These are phyloP conservation scores for Aspergillaceae sp. DNA, from an alignment of 2,329 filamentous ascomycete species.

Conservation along the genomic window DNA sequence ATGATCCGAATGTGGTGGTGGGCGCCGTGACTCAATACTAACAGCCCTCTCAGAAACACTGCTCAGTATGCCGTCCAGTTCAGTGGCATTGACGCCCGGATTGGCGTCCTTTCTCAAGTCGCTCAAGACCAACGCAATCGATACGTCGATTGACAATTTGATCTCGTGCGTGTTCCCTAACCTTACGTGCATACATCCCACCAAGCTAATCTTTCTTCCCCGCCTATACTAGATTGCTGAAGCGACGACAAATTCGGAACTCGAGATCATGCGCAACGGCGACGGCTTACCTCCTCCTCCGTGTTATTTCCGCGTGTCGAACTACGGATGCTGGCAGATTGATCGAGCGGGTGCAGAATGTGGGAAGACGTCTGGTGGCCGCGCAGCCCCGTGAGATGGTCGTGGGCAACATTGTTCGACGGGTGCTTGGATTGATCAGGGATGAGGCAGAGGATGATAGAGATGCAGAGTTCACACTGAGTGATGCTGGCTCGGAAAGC, in stretches of 20 bases:
- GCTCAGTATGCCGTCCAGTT: conserved; percentile 49
- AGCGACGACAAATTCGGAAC: conserved; percentile 79
- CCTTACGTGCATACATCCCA: conserved; percentile 1
- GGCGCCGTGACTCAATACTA: neutral
- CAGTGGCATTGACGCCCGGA: conserved; percentile 57
- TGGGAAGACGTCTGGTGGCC: conserved; percentile 67
- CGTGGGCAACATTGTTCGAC: conserved; percentile 86
- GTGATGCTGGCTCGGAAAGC: conserved; percentile 53
- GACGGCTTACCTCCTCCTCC: conserved; percentile 78
- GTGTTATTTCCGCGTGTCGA: conserved; percentile 74
- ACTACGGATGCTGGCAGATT: conserved; percentile 70
- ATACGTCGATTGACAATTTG: conserved; percentile 73
- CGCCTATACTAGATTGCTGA: conserved; percentile 58
- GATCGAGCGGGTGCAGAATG: conserved; percentile 67
- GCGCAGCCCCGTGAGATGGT: conserved; percentile 86
- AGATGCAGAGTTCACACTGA: conserved; percentile 52
- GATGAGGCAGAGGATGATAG: conserved; percentile 80
- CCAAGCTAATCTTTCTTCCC: conserved; percentile 11
- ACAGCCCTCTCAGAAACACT: neutral
- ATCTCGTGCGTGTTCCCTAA: conserved; percentile 55
- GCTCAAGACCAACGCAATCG: conserved; percentile 64
- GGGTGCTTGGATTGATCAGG: conserved; percentile 81
- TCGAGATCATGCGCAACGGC: conserved; percentile 84
- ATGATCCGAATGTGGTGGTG: neutral
- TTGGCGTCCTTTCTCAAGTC: conserved; percentile 71